Evolutionary conservation across 305 asterid species (phyloP).

Genomic region (Fraxinus latifolia): DNA sequence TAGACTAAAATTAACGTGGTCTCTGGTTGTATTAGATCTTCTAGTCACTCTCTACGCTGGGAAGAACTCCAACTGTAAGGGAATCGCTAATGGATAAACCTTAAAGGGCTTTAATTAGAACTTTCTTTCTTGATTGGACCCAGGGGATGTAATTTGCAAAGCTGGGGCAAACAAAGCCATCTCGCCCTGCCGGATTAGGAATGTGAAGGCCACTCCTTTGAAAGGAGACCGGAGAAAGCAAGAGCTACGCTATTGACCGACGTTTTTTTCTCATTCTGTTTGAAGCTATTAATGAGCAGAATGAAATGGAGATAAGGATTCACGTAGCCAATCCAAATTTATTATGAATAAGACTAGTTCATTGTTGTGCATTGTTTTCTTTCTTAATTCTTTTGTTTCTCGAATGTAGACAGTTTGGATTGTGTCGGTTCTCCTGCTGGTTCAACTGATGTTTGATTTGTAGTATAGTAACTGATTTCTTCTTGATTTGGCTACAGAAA

Average conservation of each 20-base stretch:
- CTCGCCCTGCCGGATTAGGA: not conserved
- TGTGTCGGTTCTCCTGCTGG: not conserved
- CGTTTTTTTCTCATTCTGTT: not conserved
- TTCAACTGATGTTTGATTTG: not conserved
- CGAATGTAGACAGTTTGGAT: not conserved
- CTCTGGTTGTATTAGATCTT: not conserved
- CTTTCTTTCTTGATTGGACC: not conserved
- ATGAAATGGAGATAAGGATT: not conserved
- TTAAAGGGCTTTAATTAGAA: not conserved
- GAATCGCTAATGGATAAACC: not conserved
- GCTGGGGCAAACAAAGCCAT: not conserved
- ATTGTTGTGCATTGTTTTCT: not conserved
- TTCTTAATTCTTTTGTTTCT: not conserved
- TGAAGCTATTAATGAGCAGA: not conserved
- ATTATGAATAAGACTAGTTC: not conserved
- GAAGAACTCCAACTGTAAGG: not conserved
- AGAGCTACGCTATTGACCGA: not conserved
- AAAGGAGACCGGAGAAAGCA: not conserved
- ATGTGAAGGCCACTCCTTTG: not conserved
- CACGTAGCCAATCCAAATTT: not conserved
- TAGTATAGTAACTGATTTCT: conserved; percentile 6
- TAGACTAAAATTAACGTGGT: not conserved
- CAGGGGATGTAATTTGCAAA: not conserved
- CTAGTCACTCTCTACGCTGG: not conserved
- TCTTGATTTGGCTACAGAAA: conserved; percentile 58